Evolutionary conservation across 2,329 filamentous ascomycete genomes (phyloP).

Genomic region (Apiospora sp.): DNA sequence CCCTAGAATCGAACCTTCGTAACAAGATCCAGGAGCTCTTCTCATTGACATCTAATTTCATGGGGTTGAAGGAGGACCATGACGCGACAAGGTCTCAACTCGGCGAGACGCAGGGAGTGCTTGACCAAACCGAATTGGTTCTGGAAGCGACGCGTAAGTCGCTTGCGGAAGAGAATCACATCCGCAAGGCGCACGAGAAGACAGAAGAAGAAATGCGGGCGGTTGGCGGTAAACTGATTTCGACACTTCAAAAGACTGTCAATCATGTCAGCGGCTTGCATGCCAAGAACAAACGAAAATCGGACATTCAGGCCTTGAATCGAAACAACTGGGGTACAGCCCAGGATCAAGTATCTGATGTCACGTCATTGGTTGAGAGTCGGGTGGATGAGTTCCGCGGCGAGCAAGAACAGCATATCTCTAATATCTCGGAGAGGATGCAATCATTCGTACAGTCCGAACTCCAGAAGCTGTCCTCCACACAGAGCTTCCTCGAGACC

Average conservation of each 20-base stretch:
- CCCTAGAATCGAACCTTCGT: conserved; percentile 86
- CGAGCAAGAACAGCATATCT: conserved; percentile 76
- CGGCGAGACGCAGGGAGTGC: conserved; percentile 79
- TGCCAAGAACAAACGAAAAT: conserved; percentile 86
- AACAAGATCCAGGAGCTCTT: conserved; percentile 96
- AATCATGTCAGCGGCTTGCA: conserved; percentile 82
- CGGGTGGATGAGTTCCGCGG: conserved; percentile 76
- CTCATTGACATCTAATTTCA: conserved; percentile 84
- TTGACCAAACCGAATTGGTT: conserved; percentile 89
- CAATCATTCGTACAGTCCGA: conserved; percentile 79
- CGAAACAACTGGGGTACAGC: conserved; percentile 80
- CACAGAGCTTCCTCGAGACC: conserved; percentile 74
- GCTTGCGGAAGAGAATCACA: conserved; percentile 78
- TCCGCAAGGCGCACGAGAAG: conserved; percentile 84
- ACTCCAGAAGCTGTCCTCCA: conserved; percentile 72
- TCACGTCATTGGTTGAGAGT: conserved; percentile 79
- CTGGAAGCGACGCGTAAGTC: conserved; percentile 78
- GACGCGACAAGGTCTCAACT: conserved; percentile 77
- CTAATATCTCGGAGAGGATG: conserved; percentile 74
- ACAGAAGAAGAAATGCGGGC: conserved; percentile 81
- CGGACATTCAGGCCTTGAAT: conserved; percentile 83
- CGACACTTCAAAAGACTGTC: conserved; percentile 79
- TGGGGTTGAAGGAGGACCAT: conserved; percentile 87
- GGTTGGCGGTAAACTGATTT: conserved; percentile 79
- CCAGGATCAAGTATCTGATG: conserved; percentile 76